Evolutionary conservation across 2,329 filamentous ascomycete genomes (phyloP).

Genomic region (Aspergillus spinulosporus): DNA sequence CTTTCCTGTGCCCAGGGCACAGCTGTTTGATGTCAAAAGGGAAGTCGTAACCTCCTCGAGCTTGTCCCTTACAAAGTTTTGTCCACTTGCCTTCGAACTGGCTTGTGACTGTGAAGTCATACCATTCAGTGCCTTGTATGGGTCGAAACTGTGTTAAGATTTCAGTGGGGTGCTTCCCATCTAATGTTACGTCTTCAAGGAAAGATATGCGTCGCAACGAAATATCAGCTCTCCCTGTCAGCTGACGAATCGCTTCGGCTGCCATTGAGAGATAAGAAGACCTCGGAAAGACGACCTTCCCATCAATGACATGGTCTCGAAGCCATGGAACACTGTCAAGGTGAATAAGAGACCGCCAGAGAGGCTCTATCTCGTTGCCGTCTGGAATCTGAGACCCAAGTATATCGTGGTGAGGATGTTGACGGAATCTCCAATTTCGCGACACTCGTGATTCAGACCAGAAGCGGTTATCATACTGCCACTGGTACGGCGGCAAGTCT

Average conservation of each 20-base stretch:
- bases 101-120: conserved; percentile 30
- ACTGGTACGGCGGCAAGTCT: conserved; percentile 46
- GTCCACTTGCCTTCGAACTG: conserved; percentile 23
- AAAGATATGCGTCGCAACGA: conserved; percentile 6
- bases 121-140: conserved; percentile 24
- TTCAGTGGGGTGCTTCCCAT: conserved; percentile 18
- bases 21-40: background rate
- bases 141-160: conserved; percentile 22
- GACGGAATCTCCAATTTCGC: conserved; percentile 27
- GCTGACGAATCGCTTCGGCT: conserved; percentile 8
- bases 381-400: conserved; percentile 23
- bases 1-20: background rate
- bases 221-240: background rate
- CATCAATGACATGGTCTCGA: conserved; percentile 13
- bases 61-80: conserved; percentile 29
- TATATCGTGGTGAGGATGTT: conserved; percentile 26
- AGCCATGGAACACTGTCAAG: conserved; percentile 18
- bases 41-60: conserved; percentile 16
- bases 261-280: conserved; percentile 9
- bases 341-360: conserved; percentile 50
- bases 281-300: conserved; percentile 12
- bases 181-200: conserved; percentile 18
- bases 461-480: conserved; percentile 41
- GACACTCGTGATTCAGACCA: conserved; percentile 38
- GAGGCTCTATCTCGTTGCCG: conserved; percentile 28